Evolutionary conservation across 2,329 filamentous ascomycete species (phyloP).

Genomic region (Aspergillus sp.): DNA sequence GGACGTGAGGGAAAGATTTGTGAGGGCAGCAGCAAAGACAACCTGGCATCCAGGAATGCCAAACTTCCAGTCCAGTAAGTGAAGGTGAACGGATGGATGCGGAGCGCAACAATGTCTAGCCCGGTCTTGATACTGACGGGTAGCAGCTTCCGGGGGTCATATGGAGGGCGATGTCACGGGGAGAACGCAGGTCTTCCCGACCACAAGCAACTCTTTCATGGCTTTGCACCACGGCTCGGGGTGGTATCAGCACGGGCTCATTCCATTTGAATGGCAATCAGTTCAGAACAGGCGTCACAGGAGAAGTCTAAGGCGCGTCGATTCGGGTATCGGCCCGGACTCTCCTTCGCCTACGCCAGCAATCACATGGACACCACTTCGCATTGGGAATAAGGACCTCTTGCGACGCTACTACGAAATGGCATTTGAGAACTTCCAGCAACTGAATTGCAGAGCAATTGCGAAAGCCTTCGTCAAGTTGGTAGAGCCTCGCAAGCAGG

Average conservation of each 20-base stretch:
- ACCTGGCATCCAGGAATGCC: conserved; percentile 20
- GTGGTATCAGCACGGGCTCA: conserved; percentile 31
- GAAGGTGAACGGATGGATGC: background rate
- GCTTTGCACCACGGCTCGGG: conserved; percentile 13
- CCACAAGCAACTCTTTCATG: conserved; percentile 7
- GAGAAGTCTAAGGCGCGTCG: conserved; percentile 19
- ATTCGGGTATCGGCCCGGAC: conserved; percentile 14
- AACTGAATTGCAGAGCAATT: conserved; percentile 43
- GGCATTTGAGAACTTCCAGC: conserved; percentile 41
- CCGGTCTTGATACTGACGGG: background rate
- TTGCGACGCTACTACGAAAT: conserved; percentile 38
- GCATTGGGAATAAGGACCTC: conserved; percentile 27
- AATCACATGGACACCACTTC: conserved; percentile 26
- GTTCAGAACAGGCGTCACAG: conserved; percentile 28
- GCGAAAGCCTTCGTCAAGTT: conserved; percentile 45
- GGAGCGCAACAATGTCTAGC: background rate
- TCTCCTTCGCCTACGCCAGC: conserved; percentile 21
- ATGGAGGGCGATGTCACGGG: conserved; percentile 12
- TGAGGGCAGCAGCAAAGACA: conserved; percentile 25
- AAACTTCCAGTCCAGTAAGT: conserved; percentile 27
- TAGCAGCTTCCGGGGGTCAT: conserved; percentile 11
- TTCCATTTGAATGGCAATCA: conserved; percentile 34
- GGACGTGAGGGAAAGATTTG: conserved; percentile 36
- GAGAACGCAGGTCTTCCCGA: conserved; percentile 7
- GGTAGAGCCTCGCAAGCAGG: conserved; percentile 46